phyloP scores from a whole-genome alignment of 2,329 filamentous ascomycete species.

The Fusarium multiceps region DNA sequence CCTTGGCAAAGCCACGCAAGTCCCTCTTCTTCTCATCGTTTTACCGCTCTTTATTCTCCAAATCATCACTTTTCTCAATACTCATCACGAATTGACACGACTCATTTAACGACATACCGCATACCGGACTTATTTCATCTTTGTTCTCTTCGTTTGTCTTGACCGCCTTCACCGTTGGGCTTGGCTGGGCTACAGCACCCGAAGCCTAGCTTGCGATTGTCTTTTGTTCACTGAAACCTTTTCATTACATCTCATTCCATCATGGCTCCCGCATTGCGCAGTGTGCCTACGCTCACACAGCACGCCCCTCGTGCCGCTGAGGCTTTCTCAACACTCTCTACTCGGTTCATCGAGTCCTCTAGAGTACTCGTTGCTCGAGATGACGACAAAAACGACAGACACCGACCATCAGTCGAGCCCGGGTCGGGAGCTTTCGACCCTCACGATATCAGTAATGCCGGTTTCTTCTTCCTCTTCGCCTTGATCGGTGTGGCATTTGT shows the following conservation, averaged over 20 bases:
- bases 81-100: slow-evolving; percentile 1
- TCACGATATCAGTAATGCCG: slow-evolving; percentile 71
- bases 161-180: slow-evolving; percentile 24
- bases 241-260: slow-evolving; percentile 29
- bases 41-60: slow-evolving; percentile 6
- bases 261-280: slow-evolving; percentile 57
- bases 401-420: slow-evolving; percentile 53
- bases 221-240: slow-evolving; percentile 33
- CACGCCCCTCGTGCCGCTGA: slow-evolving; percentile 34
- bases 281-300: slow-evolving; percentile 43
- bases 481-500: slow-evolving; percentile 83
- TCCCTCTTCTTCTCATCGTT: slow-evolving; percentile 6
- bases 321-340: slow-evolving; percentile 49
- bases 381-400: slow-evolving; percentile 38
- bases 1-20: slow-evolving; percentile 28
- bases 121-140: not conserved
- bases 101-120: not conserved
- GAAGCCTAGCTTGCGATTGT: slow-evolving; percentile 38
- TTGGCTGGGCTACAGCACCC: slow-evolving; percentile 48
- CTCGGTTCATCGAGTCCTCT: slow-evolving; percentile 56
- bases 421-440: slow-evolving; percentile 63
- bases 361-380: slow-evolving; percentile 57
- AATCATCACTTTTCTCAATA: not conserved
- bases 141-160: not conserved
- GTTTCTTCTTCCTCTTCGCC: slow-evolving; percentile 87